phyloP scores from a whole-genome alignment of 2,329 filamentous ascomycete species.

The Pochonia chlamydosporia region DNA sequence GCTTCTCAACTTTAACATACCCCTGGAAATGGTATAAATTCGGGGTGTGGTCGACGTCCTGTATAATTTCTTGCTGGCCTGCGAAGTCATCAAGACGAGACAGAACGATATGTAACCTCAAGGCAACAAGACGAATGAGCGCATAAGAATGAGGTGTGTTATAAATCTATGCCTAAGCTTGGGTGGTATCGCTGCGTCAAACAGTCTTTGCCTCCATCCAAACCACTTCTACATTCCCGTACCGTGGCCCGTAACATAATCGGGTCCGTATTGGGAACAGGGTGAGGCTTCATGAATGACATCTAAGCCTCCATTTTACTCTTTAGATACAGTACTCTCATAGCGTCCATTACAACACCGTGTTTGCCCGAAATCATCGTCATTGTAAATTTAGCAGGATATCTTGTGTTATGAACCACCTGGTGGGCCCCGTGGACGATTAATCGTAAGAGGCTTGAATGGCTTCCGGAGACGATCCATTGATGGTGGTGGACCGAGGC shows the following conservation, averaged over 20 bases:
- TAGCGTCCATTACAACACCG: neutral
- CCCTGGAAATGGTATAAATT: neutral
- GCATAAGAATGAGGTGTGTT: no score
- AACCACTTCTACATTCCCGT: no score
- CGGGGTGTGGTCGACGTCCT: neutral
- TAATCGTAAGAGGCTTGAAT: conserved; percentile 52
- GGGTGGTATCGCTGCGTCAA: no score
- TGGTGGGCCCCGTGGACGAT: conserved; percentile 27
- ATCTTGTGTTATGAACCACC: neutral
- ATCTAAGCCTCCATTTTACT: no score
- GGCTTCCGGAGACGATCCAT: conserved; percentile 48
- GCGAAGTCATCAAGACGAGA: conserved; percentile 5
- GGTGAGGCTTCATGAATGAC: no score
- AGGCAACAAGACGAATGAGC: no score
- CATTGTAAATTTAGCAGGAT: neutral
- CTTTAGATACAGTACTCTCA: no score
- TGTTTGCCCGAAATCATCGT: neutral
- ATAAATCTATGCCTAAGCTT: no score
- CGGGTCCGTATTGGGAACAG: no score
- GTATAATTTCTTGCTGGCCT: neutral
- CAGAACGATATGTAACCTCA: no score
- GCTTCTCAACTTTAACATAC: neutral
- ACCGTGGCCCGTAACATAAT: no score
- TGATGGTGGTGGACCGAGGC: conserved; percentile 39
- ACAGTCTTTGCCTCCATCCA: no score